Evolutionary conservation across 2,329 filamentous ascomycete species (phyloP).

Genomic region (Xylariaceae sp.): DNA sequence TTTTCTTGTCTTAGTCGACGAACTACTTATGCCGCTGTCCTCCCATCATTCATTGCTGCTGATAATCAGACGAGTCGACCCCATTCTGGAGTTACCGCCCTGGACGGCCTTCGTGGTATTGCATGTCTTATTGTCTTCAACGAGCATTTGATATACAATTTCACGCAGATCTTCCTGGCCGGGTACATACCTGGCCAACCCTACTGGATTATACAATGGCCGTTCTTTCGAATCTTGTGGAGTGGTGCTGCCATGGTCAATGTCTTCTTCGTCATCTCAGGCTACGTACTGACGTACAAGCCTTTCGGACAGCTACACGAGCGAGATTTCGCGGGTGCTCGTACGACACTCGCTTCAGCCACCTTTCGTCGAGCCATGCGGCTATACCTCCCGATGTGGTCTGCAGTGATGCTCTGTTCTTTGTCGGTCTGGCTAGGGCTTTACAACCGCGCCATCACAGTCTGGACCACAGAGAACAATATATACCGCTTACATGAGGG

Average conservation of each 20-base stretch:
- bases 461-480: too few species aligned
- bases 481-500: too few species aligned
- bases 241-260: constrained; percentile 46
- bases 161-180: constrained; percentile 32
- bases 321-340: constrained; percentile 35
- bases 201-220: constrained; percentile 40
- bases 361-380: constrained; percentile 45
- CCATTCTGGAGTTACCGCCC: too few species aligned
- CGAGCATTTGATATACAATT: constrained; percentile 44
- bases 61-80: too few species aligned
- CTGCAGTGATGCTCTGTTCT: too few species aligned
- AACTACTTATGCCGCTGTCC: too few species aligned
- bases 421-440: too few species aligned
- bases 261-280: constrained; percentile 50
- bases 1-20: too few species aligned
- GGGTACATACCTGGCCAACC: constrained; percentile 26
- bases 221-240: constrained; percentile 41
- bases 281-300: constrained; percentile 44
- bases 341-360: constrained; percentile 41
- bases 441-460: too few species aligned
- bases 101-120: constrained; percentile 48
- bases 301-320: constrained; percentile 40
- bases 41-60: too few species aligned
- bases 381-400: too few species aligned
- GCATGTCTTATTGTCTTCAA: constrained; percentile 46